Evolutionary conservation across 2,329 filamentous ascomycete genomes (phyloP).

Genomic region (Epichloe bromicola): DNA sequence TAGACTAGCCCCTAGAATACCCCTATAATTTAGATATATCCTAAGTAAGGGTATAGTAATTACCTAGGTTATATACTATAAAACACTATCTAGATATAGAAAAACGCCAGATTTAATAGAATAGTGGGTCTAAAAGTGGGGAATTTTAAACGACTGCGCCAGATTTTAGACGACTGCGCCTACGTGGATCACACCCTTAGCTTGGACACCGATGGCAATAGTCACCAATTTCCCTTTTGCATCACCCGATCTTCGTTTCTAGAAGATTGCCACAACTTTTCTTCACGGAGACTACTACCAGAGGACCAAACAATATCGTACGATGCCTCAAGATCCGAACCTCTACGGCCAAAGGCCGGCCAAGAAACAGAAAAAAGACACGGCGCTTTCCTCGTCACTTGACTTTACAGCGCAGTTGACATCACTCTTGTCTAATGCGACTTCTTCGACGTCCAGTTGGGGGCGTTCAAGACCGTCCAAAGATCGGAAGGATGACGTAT

Average conservation of each 20-base stretch:
- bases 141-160: no score
- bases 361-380: conserved; percentile 57
- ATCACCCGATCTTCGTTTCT: background rate
- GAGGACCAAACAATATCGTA: background rate
- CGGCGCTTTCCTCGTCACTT: conserved; percentile 59
- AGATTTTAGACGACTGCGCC: no score
- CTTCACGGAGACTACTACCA: background rate
- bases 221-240: background rate
- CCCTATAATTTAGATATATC: no score
- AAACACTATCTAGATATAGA: no score
- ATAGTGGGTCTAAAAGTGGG: no score
- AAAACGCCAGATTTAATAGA: no score
- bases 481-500: conserved; percentile 35
- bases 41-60: no score
- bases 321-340: conserved; percentile 51
- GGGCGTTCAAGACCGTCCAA: conserved; percentile 33
- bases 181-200: no score
- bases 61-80: no score
- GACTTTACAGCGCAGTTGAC: conserved; percentile 83
- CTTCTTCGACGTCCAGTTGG: conserved; percentile 28
- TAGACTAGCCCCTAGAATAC: no score
- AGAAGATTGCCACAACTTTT: background rate
- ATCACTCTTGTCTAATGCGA: conserved; percentile 54
- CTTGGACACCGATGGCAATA: background rate
- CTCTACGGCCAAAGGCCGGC: conserved; percentile 66